A percentile compares a stretch with the other conserved stretches of the same genome.
phyloP scores from a whole-genome alignment of 176 grass and related monocot species.

The Avena sativa region DNA sequence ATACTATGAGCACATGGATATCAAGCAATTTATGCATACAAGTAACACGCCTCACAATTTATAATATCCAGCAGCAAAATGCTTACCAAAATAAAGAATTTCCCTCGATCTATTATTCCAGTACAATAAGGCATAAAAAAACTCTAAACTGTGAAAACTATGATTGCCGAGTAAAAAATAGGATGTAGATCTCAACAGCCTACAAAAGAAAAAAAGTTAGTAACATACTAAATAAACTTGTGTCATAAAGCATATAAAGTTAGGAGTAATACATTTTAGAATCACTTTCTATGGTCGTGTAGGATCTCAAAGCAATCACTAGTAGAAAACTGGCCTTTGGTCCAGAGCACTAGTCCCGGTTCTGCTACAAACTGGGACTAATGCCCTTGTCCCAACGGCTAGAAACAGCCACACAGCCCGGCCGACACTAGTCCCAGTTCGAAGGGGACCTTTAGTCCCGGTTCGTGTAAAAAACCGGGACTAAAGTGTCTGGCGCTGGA shows the following conservation, averaged over 20 bases:
- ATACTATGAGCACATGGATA: no score
- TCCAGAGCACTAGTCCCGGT: no score
- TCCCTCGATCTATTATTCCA: not conserved
- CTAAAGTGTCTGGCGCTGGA: no score
- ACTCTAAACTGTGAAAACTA: not conserved
- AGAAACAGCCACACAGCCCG: no score
- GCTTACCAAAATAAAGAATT: not conserved
- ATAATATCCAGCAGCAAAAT: not conserved
- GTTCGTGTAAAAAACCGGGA: no score
- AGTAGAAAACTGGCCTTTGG: no score
- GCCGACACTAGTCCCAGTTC: no score
- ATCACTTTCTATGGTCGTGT: not conserved
- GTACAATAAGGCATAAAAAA: not conserved
- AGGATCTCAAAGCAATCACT: not conserved
- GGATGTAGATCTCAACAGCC: not conserved
- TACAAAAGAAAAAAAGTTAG: not conserved
- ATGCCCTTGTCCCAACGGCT: no score
- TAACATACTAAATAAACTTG: not conserved
- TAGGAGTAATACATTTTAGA: not conserved
- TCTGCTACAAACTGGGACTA: no score
- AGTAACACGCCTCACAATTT: no score
- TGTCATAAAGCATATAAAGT: not conserved
- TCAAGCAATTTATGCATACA: no score
- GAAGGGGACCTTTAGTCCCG: no score
- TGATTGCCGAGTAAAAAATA: not conserved